Evolutionary conservation across 176 grass and related monocot species (phyloP).

Genomic region (Hordeum marinum): DNA sequence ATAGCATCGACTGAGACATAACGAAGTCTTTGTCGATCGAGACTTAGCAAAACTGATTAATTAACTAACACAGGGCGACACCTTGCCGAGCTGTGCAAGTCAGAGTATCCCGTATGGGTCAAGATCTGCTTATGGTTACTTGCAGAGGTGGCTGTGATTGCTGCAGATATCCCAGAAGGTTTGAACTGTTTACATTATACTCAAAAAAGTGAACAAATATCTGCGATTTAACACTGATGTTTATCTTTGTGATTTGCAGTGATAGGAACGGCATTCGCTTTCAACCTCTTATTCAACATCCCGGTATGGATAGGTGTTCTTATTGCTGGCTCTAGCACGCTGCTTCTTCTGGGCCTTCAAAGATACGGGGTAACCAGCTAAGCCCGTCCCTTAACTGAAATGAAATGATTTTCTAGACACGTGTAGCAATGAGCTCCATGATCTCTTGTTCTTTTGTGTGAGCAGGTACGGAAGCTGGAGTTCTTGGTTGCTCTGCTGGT

Average conservation of each 20-base stretch:
- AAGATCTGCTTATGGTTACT: constrained; percentile 65
- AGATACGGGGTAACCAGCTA: constrained; percentile 66
- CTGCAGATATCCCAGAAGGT: constrained; percentile 87
- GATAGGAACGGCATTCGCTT: constrained; percentile 76
- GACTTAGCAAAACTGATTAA: too few species aligned
- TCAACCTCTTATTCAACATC: constrained; percentile 83
- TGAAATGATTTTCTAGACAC: fast-evolving
- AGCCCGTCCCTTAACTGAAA: not conserved
- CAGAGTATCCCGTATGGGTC: constrained; percentile 58
- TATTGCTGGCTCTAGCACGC: constrained; percentile 79
- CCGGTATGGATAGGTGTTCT: constrained; percentile 87
- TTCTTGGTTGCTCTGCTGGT: constrained; percentile 52
- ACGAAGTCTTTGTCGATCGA: too few species aligned
- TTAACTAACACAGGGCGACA: constrained; percentile 45
- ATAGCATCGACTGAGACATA: too few species aligned
- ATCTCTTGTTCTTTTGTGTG: not conserved
- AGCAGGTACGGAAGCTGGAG: constrained; percentile 70
- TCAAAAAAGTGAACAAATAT: not conserved
- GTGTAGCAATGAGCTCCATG: not conserved
- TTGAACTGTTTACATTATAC: not conserved
- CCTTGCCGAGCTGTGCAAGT: constrained; percentile 76
- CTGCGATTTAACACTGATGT: not conserved
- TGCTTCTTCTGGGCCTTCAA: constrained; percentile 69
- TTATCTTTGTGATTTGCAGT: constrained; percentile 31
- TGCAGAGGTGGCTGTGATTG: constrained; percentile 78